Conservation (phyloP, 2,329 filamentous ascomycete genomes). For the Hymenotorrendiella dingleyae region DNA sequence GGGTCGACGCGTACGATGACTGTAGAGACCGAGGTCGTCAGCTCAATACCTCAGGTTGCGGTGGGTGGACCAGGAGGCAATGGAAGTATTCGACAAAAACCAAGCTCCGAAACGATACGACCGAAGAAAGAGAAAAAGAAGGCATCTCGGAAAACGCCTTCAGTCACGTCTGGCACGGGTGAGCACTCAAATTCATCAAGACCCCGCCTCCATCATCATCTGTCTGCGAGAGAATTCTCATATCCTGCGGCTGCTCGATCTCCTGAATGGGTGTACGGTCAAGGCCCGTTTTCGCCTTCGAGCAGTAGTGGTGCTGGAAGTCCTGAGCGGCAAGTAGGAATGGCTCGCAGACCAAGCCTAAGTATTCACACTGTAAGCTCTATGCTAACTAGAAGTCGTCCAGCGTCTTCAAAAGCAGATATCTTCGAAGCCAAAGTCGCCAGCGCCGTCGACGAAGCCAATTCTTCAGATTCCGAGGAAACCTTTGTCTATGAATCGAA, state of each 20-base stretch:
- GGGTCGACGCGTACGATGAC: conserved; percentile 87
- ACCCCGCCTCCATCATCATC: conserved; percentile 35
- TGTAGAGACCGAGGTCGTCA: conserved; percentile 94
- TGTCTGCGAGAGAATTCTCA: conserved; percentile 25
- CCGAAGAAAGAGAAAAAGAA: conserved; percentile 92
- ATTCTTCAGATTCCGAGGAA: conserved; percentile 95
- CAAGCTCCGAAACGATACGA: conserved; percentile 91
- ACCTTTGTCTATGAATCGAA: conserved; percentile 99
- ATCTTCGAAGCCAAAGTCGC: conserved; percentile 97
- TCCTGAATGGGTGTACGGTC: conserved; percentile 20
- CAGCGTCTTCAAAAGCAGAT: conserved; percentile 91
- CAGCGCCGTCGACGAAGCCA: conserved; percentile 89
- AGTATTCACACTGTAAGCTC: conserved; percentile 35
- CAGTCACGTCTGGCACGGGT: conserved; percentile 68
- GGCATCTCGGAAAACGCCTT: conserved; percentile 65
- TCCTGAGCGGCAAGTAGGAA: conserved; percentile 21
- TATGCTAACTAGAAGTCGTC: conserved; percentile 40
- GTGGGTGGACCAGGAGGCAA: conserved; percentile 63
- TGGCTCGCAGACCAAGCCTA: conserved; percentile 34
- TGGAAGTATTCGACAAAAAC: conserved; percentile 76
- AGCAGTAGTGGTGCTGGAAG: conserved; percentile 22
- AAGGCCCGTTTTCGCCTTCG: conserved; percentile 22
- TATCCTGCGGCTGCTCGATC: conserved; percentile 15
- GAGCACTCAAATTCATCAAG: conserved; percentile 38
- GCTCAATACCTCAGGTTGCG: conserved; percentile 78